A percentile compares a stretch with the other conserved stretches of the same genome.
These are phyloP conservation scores for Epichloe uncinata DNA, from an alignment of 2,329 filamentous ascomycete genomes.

Conservation along the genomic window DNA sequence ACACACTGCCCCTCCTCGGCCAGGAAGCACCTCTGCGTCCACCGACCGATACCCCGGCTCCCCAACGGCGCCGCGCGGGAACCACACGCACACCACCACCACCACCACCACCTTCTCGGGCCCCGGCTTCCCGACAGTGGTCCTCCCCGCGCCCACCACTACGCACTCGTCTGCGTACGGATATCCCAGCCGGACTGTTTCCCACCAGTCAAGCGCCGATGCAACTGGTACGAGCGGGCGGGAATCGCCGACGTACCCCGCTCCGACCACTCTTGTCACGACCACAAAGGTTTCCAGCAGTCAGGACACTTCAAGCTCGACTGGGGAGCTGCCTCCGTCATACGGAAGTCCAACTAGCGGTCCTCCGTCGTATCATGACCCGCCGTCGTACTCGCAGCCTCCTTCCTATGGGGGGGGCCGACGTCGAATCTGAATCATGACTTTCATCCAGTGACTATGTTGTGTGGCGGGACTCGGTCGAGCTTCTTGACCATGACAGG, in stretches of 20 bases:
- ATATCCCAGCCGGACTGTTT: background rate
- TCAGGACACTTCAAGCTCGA: background rate
- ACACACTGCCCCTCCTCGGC: background rate
- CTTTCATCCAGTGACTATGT: too few relatives aligned
- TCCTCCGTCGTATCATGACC: slow-evolving; percentile 1
- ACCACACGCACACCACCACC: background rate
- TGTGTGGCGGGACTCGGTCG: background rate
- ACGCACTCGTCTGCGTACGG: background rate
- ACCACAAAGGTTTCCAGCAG: background rate
- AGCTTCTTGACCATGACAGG: background rate
- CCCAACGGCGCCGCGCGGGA: background rate
- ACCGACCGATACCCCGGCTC: background rate
- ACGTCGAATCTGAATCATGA: background rate
- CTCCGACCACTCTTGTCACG: slow-evolving; percentile 2
- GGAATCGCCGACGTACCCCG: background rate
- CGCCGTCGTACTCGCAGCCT: slow-evolving; percentile 1
- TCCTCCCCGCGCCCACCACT: background rate
- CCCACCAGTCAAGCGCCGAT: background rate
- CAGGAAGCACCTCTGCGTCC: background rate
- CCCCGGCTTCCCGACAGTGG: background rate
- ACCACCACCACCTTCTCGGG: background rate
- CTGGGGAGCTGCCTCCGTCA: background rate
- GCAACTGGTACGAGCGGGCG: background rate
- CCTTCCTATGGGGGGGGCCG: slow-evolving; percentile 1
- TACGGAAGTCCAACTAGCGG: background rate